A percentile compares a stretch with the other conserved stretches of the same genome.
Evolutionary conservation across 2,329 filamentous ascomycete genomes (phyloP).

Genomic region (Xylaria digitata): DNA sequence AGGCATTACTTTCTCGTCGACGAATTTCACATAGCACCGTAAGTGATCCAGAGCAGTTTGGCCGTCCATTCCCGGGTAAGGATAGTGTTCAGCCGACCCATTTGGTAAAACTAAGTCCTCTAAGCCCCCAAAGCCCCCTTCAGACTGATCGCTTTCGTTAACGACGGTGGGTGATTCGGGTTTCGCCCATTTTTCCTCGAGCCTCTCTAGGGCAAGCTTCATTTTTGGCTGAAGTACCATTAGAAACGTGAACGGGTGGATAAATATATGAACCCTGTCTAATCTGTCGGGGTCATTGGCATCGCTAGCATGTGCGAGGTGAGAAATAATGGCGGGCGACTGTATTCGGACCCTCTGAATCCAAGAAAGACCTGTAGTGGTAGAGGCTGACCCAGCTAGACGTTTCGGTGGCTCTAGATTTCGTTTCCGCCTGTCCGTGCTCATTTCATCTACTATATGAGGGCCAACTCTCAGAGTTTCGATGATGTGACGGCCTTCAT

Average conservation of each 20-base stretch:
- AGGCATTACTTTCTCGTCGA: not conserved
- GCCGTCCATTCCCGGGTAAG: not conserved
- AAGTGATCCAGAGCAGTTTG: not conserved
- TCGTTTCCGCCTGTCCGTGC: not conserved
- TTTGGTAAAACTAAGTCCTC: too few species aligned
- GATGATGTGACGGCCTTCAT: slow-evolving; percentile 2
- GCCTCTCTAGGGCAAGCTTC: not conserved
- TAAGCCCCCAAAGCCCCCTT: too few species aligned
- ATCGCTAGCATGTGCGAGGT: not conserved
- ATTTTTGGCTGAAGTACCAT: not conserved
- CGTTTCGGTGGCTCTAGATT: not conserved
- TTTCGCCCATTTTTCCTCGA: not conserved
- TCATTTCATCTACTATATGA: not conserved
- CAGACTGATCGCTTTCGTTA: not conserved
- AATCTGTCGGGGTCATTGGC: too few species aligned
- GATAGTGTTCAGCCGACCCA: too few species aligned
- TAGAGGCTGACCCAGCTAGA: not conserved
- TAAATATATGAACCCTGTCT: not conserved
- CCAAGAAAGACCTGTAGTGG: not conserved
- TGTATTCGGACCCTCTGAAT: slow-evolving; percentile 12
- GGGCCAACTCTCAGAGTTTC: not conserved
- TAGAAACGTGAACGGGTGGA: not conserved
- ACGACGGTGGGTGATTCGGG: not conserved
- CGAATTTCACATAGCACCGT: slow-evolving; percentile 4
- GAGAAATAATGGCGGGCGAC: not conserved